Evolutionary conservation across 2,329 filamentous ascomycete genomes (phyloP).

Genomic region (Cercospora brassicicola): DNA sequence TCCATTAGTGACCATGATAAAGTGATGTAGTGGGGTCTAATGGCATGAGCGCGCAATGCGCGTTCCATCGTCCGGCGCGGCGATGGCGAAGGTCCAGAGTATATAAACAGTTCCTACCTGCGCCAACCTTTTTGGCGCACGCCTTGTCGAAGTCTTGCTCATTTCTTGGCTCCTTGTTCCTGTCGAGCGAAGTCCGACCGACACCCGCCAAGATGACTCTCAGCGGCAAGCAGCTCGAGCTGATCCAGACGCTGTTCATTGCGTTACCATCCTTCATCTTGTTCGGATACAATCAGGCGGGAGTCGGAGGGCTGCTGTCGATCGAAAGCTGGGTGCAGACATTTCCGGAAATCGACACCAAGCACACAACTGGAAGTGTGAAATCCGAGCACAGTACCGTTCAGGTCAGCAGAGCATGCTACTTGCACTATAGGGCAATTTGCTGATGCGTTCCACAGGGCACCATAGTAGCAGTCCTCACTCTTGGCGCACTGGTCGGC

Average conservation of each 20-base stretch:
- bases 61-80: slow-evolving; percentile 9
- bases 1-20: background rate
- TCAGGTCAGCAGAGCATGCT: slow-evolving; percentile 32
- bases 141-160: slow-evolving; percentile 12
- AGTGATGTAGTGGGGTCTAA: slow-evolving; percentile 2
- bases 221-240: slow-evolving; percentile 28
- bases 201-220: slow-evolving; percentile 22
- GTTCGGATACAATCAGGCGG: slow-evolving; percentile 56
- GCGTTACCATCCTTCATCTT: slow-evolving; percentile 48
- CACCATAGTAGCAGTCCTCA: slow-evolving; percentile 48
- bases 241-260: slow-evolving; percentile 40
- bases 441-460: slow-evolving; percentile 29
- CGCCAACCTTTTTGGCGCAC: slow-evolving; percentile 16
- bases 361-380: slow-evolving; percentile 40
- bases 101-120: slow-evolving; percentile 8
- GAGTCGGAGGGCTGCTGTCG: slow-evolving; percentile 51
- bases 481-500: slow-evolving; percentile 50
- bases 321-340: slow-evolving; percentile 44
- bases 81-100: slow-evolving; percentile 3
- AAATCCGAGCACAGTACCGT: slow-evolving; percentile 49
- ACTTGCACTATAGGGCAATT: background rate
- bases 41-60: slow-evolving; percentile 7
- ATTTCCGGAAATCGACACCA: slow-evolving; percentile 54
- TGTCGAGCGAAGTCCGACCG: slow-evolving; percentile 7
- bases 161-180: slow-evolving; percentile 9